phyloP scores from a whole-genome alignment of 495 filamentous ascomycete genomes.

The Trichoderma reesei region DNA sequence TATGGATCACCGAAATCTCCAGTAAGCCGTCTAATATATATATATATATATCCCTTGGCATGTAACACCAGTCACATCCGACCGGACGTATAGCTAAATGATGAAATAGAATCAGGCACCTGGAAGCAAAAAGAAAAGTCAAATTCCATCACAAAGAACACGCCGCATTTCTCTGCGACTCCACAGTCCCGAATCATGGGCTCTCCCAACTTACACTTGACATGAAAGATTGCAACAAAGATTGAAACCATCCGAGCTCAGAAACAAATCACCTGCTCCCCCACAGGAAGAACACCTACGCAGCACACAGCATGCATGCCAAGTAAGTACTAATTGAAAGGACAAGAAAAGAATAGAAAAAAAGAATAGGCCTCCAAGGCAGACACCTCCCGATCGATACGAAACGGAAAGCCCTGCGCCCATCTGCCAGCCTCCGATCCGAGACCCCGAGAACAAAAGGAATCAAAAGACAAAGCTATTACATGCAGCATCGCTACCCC shows the following conservation, averaged over 20 bases:
- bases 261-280: background rate
- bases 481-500: too few species aligned
- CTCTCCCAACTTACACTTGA: background rate
- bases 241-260: too few species aligned
- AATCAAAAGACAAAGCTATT: too few species aligned
- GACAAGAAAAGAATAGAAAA: too few species aligned
- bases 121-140: background rate
- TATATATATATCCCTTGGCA: too few species aligned
- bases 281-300: background rate
- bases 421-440: too few species aligned
- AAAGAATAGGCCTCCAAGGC: background rate
- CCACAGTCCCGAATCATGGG: background rate
- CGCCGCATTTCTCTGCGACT: background rate
- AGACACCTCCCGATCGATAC: background rate
- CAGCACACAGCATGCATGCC: background rate
- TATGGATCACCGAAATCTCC: too few species aligned
- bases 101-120: background rate
- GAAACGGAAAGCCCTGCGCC: too few species aligned
- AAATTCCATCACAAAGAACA: background rate
- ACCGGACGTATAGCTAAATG: background rate
- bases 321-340: too few species aligned
- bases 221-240: background rate
- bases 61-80: too few species aligned
- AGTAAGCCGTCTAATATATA: background rate
- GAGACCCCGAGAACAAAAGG: too few species aligned